Percentiles rank a stretch among this genome's conserved stretches.
Conservation (phyloP, 2,329 filamentous ascomycete species). For the Blastomyces emzantsi region DNA sequence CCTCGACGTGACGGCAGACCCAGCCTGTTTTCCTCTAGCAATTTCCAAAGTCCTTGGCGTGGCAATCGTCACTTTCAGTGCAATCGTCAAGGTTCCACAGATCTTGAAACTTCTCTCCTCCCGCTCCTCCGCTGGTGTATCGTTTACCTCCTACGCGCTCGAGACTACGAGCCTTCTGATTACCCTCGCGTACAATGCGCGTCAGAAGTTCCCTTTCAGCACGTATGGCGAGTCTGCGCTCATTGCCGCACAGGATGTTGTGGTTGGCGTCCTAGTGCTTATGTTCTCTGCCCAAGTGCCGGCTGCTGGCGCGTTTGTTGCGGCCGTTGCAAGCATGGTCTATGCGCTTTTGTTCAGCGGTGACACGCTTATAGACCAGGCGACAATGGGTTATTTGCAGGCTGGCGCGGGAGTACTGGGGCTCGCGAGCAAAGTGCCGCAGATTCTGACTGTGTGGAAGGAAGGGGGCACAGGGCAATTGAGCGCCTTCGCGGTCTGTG, state of each 20-base stretch:
- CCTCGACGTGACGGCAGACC: conserved; percentile 62
- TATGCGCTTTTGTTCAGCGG: conserved; percentile 58
- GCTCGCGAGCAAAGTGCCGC: conserved; percentile 84
- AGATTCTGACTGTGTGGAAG: conserved; percentile 77
- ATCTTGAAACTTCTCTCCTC: conserved; percentile 83
- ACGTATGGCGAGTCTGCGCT: conserved; percentile 93
- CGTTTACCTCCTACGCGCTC: conserved; percentile 83
- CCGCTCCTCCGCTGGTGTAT: conserved; percentile 72
- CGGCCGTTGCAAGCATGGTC: conserved; percentile 59
- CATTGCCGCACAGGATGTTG: conserved; percentile 85
- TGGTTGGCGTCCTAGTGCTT: conserved; percentile 78
- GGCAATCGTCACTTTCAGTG: conserved; percentile 81
- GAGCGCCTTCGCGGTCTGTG: conserved; percentile 84
- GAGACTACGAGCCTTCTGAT: conserved; percentile 85
- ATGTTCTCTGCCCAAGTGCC: conserved; percentile 64
- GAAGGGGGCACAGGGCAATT: conserved; percentile 89
- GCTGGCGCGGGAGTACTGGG: conserved; percentile 73
- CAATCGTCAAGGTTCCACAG: conserved; percentile 93
- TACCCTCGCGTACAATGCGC: conserved; percentile 82
- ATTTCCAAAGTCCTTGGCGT: conserved; percentile 89
- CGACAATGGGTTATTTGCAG: conserved; percentile 65
- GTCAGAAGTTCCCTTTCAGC: conserved; percentile 88
- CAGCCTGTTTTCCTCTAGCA: conserved; percentile 75
- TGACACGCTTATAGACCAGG: conserved; percentile 54
- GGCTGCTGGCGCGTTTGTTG: conserved; percentile 68